Evolutionary conservation across 441 rosid species (phyloP).

Genomic region (Eutrema salsugineum): DNA sequence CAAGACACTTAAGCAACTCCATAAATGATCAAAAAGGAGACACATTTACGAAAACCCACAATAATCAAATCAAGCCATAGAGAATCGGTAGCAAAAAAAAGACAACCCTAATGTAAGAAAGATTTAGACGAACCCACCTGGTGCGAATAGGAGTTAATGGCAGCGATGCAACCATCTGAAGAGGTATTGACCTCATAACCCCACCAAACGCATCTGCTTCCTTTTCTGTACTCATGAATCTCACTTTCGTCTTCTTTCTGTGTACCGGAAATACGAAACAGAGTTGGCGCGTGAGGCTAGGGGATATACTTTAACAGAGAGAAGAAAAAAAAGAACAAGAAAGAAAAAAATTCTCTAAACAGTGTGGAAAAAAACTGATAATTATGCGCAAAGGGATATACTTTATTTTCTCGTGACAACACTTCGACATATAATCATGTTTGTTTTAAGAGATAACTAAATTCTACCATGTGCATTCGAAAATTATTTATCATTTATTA

Average conservation of each 20-base stretch:
- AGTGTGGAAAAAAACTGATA: too few species aligned
- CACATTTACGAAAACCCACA: not conserved
- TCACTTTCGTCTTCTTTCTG: conserved; percentile 13
- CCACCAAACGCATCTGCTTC: conserved; percentile 1
- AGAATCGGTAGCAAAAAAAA: not conserved
- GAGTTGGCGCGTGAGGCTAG: not conserved
- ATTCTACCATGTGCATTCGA: too few species aligned
- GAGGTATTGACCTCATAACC: conserved; percentile 4
- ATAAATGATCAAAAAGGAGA: not conserved
- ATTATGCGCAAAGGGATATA: too few species aligned
- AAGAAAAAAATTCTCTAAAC: too few species aligned
- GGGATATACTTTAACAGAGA: not conserved
- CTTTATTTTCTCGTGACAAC: too few species aligned
- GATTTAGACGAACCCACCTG: conserved; percentile 11
- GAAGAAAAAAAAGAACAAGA: too few species aligned
- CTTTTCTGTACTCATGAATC: not conserved
- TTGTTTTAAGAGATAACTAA: too few species aligned
- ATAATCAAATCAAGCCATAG: not conserved
- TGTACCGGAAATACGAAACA: not conserved
- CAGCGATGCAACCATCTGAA: conserved; percentile 1
- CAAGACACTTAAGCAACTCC: not conserved
- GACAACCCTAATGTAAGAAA: not conserved
- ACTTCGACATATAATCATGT: too few species aligned
- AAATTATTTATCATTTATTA: too few species aligned
- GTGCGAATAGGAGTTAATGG: conserved; percentile 2